phyloP scores from a whole-genome alignment of 2,329 filamentous ascomycete genomes.

The Fusarium sp. region DNA sequence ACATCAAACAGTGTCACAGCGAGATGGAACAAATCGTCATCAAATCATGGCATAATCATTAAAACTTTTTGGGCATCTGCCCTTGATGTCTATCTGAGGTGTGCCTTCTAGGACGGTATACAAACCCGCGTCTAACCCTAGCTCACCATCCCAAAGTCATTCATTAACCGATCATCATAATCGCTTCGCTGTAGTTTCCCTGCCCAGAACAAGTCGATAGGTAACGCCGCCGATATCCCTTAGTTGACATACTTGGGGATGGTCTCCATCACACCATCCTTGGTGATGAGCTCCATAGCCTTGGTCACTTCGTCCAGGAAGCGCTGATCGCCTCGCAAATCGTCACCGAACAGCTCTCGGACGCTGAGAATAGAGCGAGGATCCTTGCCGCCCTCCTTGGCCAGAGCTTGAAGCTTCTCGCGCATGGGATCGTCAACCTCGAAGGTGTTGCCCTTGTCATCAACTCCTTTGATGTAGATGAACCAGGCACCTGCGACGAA shows the following conservation, averaged over 20 bases:
- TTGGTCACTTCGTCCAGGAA: constrained; percentile 58
- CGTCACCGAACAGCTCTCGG: constrained; percentile 60
- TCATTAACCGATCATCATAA: constrained; percentile 19
- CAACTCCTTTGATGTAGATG: constrained; percentile 60
- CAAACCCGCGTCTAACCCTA: not conserved
- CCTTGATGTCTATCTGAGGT: constrained; percentile 23
- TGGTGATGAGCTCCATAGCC: constrained; percentile 58
- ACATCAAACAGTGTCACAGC: not conserved
- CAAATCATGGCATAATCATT: constrained; percentile 28
- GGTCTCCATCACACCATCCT: constrained; percentile 60
- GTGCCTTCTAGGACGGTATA: not conserved
- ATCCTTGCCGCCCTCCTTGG: constrained; percentile 54
- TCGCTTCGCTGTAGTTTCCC: constrained; percentile 18
- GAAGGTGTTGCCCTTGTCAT: constrained; percentile 56
- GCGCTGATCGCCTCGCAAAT: constrained; percentile 58
- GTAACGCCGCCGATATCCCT: not conserved
- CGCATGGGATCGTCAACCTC: constrained; percentile 60
- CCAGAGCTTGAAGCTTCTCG: constrained; percentile 57
- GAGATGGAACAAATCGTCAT: not conserved
- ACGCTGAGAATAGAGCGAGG: constrained; percentile 57
- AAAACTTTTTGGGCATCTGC: constrained; percentile 26
- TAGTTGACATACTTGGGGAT: constrained; percentile 58
- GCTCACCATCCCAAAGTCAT: constrained; percentile 13
- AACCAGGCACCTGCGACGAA: constrained; percentile 62
- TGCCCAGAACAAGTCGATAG: not conserved